Evolutionary conservation across 2,329 filamentous ascomycete genomes (phyloP), one percentile per base, ranked within the genome.

Genomic region (Botrytis aclada): DNA sequence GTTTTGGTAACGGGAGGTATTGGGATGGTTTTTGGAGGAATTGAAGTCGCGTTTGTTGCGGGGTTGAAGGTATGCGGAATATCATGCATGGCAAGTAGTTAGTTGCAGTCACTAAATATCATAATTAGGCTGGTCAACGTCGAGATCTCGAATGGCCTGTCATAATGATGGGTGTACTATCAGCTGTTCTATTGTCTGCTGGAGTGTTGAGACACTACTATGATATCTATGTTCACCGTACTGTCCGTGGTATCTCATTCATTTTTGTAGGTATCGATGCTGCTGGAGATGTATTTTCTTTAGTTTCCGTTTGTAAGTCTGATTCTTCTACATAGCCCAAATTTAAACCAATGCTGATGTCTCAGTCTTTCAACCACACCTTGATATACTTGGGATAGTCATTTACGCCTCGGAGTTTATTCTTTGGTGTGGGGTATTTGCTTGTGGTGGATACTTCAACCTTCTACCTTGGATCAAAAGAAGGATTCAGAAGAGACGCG

Each of bases 251-350:
- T 12, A 92, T 93, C 56, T 92, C 90, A 1, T 93, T 93, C 80
- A 82, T 92, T 3, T 93, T 93, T 76, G 90, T 92, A 0, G 88
- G 84, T 1, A 90, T 93, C 61, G 91, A 93, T 80, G 91, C 90
- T 0, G 84, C 88, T 0, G 91, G 91, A 0, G 91, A 93, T 79
- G 79, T 93, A 5, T 90, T 90, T 71, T 92, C 90, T 0, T 82
- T 93, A 0, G 79, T 90, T 4, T 91, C 90, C 0, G 83, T 93
- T 25, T 82, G 82, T 84, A 75, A 74, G 82, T 80, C 54, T 25
- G 39, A 43, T 47, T 32, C 34, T 56, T 20, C 47, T 63, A 12
- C 18, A n/a, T 32, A 8, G 25, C 25, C 18, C 22, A 32, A 18
- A 34, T 45, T 56, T 2, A 12, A 10, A 37, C 25, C n/a, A 39